Evolutionary conservation across 148 eudicot genomes (phyloP), one percentile per base, ranked within the genome.

Genomic region (Silene latifolia): DNA sequence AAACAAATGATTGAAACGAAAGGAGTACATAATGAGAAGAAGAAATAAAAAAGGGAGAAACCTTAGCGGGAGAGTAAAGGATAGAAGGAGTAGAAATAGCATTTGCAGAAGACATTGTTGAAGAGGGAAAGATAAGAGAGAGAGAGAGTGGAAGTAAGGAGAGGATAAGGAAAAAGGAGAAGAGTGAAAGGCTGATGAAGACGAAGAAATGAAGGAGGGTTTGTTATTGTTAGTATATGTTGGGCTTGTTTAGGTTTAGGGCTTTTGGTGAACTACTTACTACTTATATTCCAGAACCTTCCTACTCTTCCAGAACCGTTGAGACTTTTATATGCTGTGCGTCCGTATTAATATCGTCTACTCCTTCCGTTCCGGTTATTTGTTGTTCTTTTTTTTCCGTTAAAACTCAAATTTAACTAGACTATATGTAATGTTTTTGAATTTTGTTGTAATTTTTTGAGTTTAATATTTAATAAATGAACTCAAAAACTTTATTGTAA

Each of bases 11-110:
- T 39, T 39, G 44, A 39, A 8, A 39, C 44, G 44, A n/a, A n/a
- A 7, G 0, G 44, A 39, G 44, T 39, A 39, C 0, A 39, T 7
- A 39, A 39, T 39, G 6, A 25, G 61, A n/a, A 15, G 6, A 61
- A 19, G 25, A 74, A 59, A 21, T 64, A 1, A 15, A 39, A 47
- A 71, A 69, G 60, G 27, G 63, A 35, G 7, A 15, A 7, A 88
- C 97, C 82, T 87, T 86, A 51, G 69, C 72, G 27, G 91, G 78
- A 11, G 97, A 78, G 48, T 90, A 80, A 69, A 93, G 88, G 76
- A 89, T 79, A 0, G 98, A 93, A 51, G 98, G 78, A 11, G 98
- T 83, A 18, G 97, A 89, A 75, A 93, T 82, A 8, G 93, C 88
- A 80, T 87, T 91, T 14, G 97, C 86, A 0, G 98, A 93, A 56